phyloP scores from a whole-genome alignment of 2,329 filamentous ascomycete species.

The Phyllosticta ampelicida region DNA sequence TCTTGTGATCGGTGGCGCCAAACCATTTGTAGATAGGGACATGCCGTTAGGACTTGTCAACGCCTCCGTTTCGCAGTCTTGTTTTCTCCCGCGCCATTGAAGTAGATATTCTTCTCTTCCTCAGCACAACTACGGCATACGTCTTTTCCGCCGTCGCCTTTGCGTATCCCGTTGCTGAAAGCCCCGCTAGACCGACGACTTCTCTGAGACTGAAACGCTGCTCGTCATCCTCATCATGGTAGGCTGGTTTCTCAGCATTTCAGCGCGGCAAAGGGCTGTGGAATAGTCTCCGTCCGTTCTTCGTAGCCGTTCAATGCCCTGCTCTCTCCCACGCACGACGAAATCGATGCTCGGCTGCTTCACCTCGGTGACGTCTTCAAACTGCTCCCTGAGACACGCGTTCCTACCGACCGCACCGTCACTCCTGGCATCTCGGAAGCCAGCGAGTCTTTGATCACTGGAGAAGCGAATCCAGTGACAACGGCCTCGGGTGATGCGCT shows the following conservation, averaged over 20 bases:
- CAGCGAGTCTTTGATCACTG: slow-evolving; percentile 70
- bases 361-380: slow-evolving; percentile 62
- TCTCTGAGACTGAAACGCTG: slow-evolving; percentile 47
- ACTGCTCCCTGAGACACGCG: slow-evolving; percentile 46
- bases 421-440: slow-evolving; percentile 53
- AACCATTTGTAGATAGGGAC: slow-evolving; percentile 28
- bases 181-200: slow-evolving; percentile 29
- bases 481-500: slow-evolving; percentile 46
- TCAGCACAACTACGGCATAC: slow-evolving; percentile 57
- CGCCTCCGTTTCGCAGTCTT: slow-evolving; percentile 39
- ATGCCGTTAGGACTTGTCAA: slow-evolving; percentile 29
- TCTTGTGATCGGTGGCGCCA: slow-evolving; percentile 27
- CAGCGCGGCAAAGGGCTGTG: slow-evolving; percentile 40
- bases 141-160: slow-evolving; percentile 47
- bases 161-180: slow-evolving; percentile 25
- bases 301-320: slow-evolving; percentile 48
- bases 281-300: slow-evolving; percentile 42
- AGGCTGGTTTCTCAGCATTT: slow-evolving; percentile 40
- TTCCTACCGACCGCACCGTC: slow-evolving; percentile 62
- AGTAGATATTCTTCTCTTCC: slow-evolving; percentile 57
- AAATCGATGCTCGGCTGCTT: slow-evolving; percentile 56
- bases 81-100: slow-evolving; percentile 50
- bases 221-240: slow-evolving; percentile 44
- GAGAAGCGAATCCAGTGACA: slow-evolving; percentile 51
- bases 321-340: slow-evolving; percentile 33